Base-by-base conservation (phyloP, 2,329 filamentous ascomycete species). In the Arthrinium puccinioides region DNA sequence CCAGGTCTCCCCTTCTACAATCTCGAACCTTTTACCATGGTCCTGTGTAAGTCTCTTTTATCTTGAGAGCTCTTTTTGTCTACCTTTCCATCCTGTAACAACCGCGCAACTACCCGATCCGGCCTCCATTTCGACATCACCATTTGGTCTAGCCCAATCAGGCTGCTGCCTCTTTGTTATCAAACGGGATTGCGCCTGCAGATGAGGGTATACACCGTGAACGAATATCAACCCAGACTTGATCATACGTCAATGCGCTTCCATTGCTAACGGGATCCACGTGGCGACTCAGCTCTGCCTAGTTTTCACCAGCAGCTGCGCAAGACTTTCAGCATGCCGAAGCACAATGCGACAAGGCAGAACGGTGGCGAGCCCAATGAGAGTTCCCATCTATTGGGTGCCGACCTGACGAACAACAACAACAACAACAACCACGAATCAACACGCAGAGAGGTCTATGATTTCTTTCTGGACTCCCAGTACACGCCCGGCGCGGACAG, bases 401-500 rank as follows among this genome's bases (percentile, higher is more conserved):
- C 41, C 32, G 43, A n/a, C 14, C 9, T 4, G 15, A 21, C n/a
- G 9, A n/a, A 23, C 9, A 16, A 16, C 9, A 5, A 16, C 7
- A n/a, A 33, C 31, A 28, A 24, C 24, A n/a, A 21, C 13, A 28
- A 24, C 32, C 50, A 47, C 13, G 41, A 27, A 14, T 29, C 46
- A 47, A 42, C 46, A 31, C 51, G 52, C 31, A 47, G 50, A 45
- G 50, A 50, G 35, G 48, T 55, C 14, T 51, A 49, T 44, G 48
- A 57, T 10, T 71, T 78, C 52, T 63, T 79, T 44, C 63, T 75
- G 48, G 64, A 74, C 45, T 52, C 57, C 32, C 62, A 59, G 18
- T 56, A 64, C 42, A 78, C 72, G 1, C 74, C 74, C 2, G 75
- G 75, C 33, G 60, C 60, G 38, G 59, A 76, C 39, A 72, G 65